These are phyloP conservation scores for Boletales sp. DNA, from an alignment of 768 basidiomycete species.

Conservation along the genomic window DNA sequence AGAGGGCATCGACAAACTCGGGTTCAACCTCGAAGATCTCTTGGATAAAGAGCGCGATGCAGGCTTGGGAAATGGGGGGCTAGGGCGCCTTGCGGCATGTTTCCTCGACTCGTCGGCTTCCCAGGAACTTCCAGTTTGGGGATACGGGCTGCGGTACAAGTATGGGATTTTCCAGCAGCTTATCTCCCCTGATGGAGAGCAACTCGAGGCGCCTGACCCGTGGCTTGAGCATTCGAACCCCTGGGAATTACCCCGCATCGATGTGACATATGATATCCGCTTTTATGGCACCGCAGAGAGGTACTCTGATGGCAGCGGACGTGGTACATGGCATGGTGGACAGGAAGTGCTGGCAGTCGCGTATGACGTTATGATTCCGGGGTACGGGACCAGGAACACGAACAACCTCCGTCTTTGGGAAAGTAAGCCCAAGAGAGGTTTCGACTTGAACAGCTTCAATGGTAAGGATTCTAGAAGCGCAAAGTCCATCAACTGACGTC, in stretches of 20 bases:
- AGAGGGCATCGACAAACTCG: constrained; percentile 68
- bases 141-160: constrained; percentile 89
- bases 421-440: constrained; percentile 83
- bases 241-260: constrained; percentile 84
- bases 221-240: constrained; percentile 88
- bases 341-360: constrained; percentile 93
- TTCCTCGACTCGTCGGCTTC: constrained; percentile 93
- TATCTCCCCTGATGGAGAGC: constrained; percentile 78
- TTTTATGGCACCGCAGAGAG: constrained; percentile 87
- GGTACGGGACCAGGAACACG: constrained; percentile 73
- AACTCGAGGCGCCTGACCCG: constrained; percentile 89
- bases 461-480: constrained; percentile 38
- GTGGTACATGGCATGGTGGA: constrained; percentile 79
- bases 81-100: constrained; percentile 95
- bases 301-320: constrained; percentile 52
- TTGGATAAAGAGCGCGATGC: constrained; percentile 91
- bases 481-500: background rate
- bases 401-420: constrained; percentile 90
- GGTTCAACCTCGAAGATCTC: constrained; percentile 87
- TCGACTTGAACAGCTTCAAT: constrained; percentile 95
- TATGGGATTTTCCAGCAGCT: constrained; percentile 96
- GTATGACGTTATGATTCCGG: constrained; percentile 93
- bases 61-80: constrained; percentile 90
- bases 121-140: constrained; percentile 91
- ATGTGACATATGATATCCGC: constrained; percentile 80